These are phyloP conservation scores for Fusarium sp. DNA, from an alignment of 2,329 filamentous ascomycete genomes.

Conservation along the genomic window DNA sequence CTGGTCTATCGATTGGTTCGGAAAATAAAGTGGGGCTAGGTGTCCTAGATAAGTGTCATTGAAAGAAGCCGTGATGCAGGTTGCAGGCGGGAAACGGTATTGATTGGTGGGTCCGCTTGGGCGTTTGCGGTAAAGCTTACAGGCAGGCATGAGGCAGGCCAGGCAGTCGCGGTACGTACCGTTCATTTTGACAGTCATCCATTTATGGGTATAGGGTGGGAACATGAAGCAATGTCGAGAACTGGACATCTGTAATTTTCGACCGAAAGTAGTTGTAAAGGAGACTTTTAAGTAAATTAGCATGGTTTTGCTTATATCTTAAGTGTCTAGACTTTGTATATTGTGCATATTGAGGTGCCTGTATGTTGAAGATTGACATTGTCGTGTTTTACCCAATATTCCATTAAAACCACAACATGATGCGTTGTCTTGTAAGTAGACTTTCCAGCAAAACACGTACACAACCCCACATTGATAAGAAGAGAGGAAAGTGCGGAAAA, in stretches of 20 bases:
- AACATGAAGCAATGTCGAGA: not conserved
- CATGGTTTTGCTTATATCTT: not conserved
- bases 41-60: slow-evolving; percentile 23
- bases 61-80: slow-evolving; percentile 1
- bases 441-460: not conserved
- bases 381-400: not conserved
- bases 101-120: not conserved
- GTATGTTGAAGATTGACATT: not conserved
- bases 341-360: not conserved
- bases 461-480: too few relatives aligned
- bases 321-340: not conserved
- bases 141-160: not conserved
- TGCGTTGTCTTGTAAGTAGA: fast-evolving
- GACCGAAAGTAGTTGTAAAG: not conserved
- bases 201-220: slow-evolving; percentile 19
- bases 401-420: not conserved
- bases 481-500: not conserved
- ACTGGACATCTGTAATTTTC: not conserved
- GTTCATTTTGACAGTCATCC: not conserved
- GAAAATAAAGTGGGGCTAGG: not conserved
- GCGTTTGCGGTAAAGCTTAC: not conserved
- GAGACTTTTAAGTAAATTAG: not conserved
- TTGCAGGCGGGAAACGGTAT: not conserved
- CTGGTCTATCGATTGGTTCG: slow-evolving; percentile 19
- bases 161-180: not conserved